Base-by-base conservation (phyloP, 139 green algal genomes). In the Asterochloris erici region DNA sequence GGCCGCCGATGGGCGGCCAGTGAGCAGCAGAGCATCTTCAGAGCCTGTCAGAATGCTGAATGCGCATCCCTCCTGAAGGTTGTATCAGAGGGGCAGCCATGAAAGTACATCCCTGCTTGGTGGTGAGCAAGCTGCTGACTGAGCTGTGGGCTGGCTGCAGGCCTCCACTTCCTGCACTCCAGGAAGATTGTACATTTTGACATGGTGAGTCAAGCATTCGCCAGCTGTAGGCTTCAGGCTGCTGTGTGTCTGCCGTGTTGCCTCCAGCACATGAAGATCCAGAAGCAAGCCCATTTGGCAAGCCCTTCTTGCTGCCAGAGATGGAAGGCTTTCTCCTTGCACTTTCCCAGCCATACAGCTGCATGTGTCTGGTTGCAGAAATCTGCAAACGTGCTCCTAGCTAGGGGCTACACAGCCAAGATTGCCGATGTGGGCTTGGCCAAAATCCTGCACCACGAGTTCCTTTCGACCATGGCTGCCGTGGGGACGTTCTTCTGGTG, bases 101-200 rank as follows among this genome's bases (percentile, higher is more conserved):
- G 38, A 2, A 54, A 54, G 2, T 2, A 6, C 38, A 54, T 54
- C 38, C 38, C 38, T 54, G 4, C 6, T 54, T 54, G 38, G 38
- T 54, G 38, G 38, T 54, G 38, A 54, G 38, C 38, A 54, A 54
- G 38, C 38, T 54, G 38, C 38, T 54, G 38, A 54, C 6, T 6
- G 6, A 54, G 75, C 75, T n/a, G 38, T 29, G 75, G 64, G 29
- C 63, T 79, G 16, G 81, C 81, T 14, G 73, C 79, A 17, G 83
- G 83, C 47, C 66, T 87, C 13, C 68, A 79, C 83, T 87, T 87
- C 66, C 79, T 87, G 17, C 83, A 87, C 83, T 81, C 73, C 81
- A 71, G 63, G 62, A 71, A 79, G 73, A 84, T 84, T 62, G 81
- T 84, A 21, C 79, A 83, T 21, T 76, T 76, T 60, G 66, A 66